Evolutionary conservation across 176 grass and related monocot species (phyloP), one percentile per base, ranked within the genome.

Genomic region (Thinopyrum elongatum): DNA sequence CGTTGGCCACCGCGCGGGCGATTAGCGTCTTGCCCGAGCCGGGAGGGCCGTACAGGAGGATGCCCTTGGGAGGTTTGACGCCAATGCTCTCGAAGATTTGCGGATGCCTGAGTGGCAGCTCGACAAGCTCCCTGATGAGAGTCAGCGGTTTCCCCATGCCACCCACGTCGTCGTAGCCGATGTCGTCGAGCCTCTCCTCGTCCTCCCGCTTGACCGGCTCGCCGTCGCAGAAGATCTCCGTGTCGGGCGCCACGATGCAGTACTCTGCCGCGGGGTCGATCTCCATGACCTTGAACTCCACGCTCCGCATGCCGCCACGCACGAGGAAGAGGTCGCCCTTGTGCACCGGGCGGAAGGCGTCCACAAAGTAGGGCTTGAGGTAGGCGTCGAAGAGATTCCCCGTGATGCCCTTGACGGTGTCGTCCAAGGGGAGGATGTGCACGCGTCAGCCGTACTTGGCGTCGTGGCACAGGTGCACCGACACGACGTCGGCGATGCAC

Each of bases 61-160:
- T 92, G 1, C 93, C 93, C 67, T 92, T 95, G 1, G 88, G 88
- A 6, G 90, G 90, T 64, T 95, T 95, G 21, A 92, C 90, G n/a
- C 90, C 88, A 16, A 95, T 90, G 1, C 82, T 78, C 66, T 87
- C 92, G 88, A 95, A 92, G 4, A 90, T 63, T 61, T 95, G 75
- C 2, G 90, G 93, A 58, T 92, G 93, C 41, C 88, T 84, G 3
- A 92, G 79, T 8, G 93, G 90, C 17, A 95, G 74, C 70, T 95
- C 93, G 10, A 92, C 86, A 0, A 92, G 77, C 79, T 90, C 93
- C 65, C 93, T 42, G 35, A 92, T 95, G 19, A 92, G 88, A 0
- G 78, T 90, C 42, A 92, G 67, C 74, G 92, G 93, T 86, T 92
- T 92, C 5, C 90, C 73, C 30, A 92, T 91, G 17, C 88, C 93